A percentile compares a stretch with the other conserved stretches of the same genome.
Conservation (phyloP, 176 grass and related monocot genomes). For the Paspalum notatum region DNA sequence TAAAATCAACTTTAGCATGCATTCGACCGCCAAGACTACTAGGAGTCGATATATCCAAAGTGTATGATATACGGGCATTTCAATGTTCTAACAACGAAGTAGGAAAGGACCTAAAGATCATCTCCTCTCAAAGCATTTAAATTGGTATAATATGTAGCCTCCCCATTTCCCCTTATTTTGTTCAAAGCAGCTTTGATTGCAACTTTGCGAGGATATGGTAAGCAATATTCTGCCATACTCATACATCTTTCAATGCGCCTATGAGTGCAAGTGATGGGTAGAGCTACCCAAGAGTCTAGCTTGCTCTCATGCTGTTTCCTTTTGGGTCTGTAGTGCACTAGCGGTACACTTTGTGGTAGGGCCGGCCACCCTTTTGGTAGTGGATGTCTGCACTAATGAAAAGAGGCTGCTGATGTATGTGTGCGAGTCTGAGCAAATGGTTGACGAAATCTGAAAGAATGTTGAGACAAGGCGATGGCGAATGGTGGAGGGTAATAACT, state of each 20-base stretch:
- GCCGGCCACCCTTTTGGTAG: conserved; percentile 55
- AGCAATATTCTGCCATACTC: conserved; percentile 52
- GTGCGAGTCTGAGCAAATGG: conserved; percentile 55
- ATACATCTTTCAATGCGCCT: conserved; percentile 55
- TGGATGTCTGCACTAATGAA: conserved; percentile 65
- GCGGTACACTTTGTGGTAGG: conserved; percentile 71
- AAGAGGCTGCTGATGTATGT: conserved; percentile 54
- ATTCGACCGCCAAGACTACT: conserved; percentile 26
- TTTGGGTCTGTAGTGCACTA: conserved; percentile 84
- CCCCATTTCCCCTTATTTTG: conserved; percentile 40
- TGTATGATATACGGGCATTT: conserved; percentile 39
- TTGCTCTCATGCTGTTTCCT: conserved; percentile 48
- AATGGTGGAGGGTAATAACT: conserved; percentile 43
- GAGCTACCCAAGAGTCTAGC: conserved; percentile 43
- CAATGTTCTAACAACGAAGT: conserved; percentile 32
- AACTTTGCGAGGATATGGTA: conserved; percentile 44
- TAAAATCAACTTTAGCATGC: conserved; percentile 10
- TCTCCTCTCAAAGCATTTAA: conserved; percentile 34
- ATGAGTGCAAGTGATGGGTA: conserved; percentile 58
- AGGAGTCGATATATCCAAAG: conserved; percentile 40
- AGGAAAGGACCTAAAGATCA: conserved; percentile 57
- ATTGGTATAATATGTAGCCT: conserved; percentile 60
- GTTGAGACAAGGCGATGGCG: conserved; percentile 49
- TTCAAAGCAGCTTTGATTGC: conserved; percentile 72
- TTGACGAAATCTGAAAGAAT: conserved; percentile 62